These are phyloP conservation scores for Tylopilus balloui DNA, from an alignment of 768 basidiomycete genomes.

Conservation along the genomic window DNA sequence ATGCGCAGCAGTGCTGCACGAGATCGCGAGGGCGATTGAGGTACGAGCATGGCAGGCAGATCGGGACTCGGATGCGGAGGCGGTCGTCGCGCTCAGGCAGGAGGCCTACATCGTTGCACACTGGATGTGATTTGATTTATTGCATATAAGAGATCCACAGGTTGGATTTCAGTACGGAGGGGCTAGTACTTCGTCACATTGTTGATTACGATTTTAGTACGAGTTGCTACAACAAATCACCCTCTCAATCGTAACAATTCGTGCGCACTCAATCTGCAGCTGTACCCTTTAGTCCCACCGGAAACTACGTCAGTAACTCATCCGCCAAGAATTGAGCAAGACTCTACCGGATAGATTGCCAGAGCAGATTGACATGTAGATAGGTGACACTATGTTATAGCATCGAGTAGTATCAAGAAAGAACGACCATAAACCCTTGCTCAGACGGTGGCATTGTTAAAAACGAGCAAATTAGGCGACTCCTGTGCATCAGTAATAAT, in stretches of 20 bases:
- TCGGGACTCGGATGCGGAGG: constrained; percentile 65
- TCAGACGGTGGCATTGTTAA: constrained; percentile 66
- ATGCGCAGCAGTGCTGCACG: constrained; percentile 61
- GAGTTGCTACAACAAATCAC: no score
- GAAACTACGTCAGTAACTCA: no score
- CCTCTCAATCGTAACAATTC: no score
- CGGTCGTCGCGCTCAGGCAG: constrained; percentile 61
- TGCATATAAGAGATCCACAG: constrained; percentile 2
- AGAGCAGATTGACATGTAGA: constrained; percentile 5
- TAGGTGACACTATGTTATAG: not conserved
- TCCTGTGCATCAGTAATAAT: constrained; percentile 41
- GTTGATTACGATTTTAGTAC: not conserved
- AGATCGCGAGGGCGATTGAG: constrained; percentile 62
- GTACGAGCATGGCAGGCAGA: constrained; percentile 64
- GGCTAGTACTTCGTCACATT: not conserved
- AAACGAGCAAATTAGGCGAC: constrained; percentile 71
- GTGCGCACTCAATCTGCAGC: no score
- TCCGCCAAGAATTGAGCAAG: no score
- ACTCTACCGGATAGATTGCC: constrained; percentile 14
- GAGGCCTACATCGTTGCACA: constrained; percentile 58
- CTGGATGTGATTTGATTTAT: constrained; percentile 14
- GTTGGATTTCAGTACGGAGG: constrained; percentile 1
- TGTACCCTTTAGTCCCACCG: no score
- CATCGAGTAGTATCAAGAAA: constrained; percentile 2
- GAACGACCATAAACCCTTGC: not conserved